Percentiles rank a stretch among this genome's conserved stretches.
Conservation (phyloP, 352 stramenopile genomes). For the Phytophthora meadii region DNA sequence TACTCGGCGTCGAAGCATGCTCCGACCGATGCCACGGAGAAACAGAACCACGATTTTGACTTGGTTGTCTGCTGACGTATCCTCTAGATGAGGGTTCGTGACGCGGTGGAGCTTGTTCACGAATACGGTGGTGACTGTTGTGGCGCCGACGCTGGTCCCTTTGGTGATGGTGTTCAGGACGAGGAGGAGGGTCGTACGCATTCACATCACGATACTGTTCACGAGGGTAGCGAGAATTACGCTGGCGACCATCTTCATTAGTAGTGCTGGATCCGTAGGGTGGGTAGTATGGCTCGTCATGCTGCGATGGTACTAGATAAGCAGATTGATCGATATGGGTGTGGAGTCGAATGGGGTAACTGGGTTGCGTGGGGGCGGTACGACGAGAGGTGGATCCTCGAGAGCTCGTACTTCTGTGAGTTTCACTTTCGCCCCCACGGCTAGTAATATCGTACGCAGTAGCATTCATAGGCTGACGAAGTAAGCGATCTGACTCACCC, state of each 20-base stretch:
- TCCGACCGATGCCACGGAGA: conserved; percentile 28
- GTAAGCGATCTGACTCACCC: conserved; percentile 17
- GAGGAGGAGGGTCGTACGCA: conserved; percentile 15
- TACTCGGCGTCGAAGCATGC: conserved; percentile 7
- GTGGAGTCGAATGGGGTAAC: conserved; percentile 31
- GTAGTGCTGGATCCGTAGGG: conserved; percentile 3
- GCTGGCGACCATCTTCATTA: conserved; percentile 12
- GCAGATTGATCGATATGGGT: conserved; percentile 39
- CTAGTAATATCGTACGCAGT: conserved; percentile 28
- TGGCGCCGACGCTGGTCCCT: conserved; percentile 21
- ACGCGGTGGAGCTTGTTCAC: conserved; percentile 18
- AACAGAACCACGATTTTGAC: conserved; percentile 9
- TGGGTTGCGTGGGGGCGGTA: conserved; percentile 2
- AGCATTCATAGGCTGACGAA: conserved; percentile 22
- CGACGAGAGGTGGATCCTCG: conserved; percentile 11
- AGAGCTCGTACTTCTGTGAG: neutral
- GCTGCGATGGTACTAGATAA: conserved; percentile 26
- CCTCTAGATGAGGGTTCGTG: conserved; percentile 20
- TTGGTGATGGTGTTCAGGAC: conserved; percentile 15
- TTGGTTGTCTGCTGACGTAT: conserved; percentile 6
- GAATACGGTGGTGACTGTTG: conserved; percentile 21
- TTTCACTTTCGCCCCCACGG: conserved; percentile 8
- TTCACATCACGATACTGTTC: conserved; percentile 25
- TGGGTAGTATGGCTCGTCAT: conserved; percentile 23
- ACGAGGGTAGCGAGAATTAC: conserved; percentile 20